phyloP scores from a whole-genome alignment of 2,329 filamentous ascomycete genomes.

The Mariannaea elegans region DNA sequence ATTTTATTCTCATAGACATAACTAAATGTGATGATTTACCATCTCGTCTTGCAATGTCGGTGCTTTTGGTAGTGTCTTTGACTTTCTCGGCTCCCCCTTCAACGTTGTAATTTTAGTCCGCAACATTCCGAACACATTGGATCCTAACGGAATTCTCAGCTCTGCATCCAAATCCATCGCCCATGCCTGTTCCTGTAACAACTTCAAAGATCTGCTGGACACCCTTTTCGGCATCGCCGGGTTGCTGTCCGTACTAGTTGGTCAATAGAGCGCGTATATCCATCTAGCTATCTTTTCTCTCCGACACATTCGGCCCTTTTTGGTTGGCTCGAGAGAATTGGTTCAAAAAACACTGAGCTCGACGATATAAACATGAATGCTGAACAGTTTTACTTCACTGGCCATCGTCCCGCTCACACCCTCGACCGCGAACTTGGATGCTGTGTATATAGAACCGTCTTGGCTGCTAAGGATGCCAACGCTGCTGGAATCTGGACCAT shows the following conservation, averaged over 20 bases:
- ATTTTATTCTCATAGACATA: no score
- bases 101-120: background rate
- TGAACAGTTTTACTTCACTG: conserved; percentile 52
- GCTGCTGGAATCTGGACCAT: conserved; percentile 54
- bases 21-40: no score
- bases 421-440: conserved; percentile 54
- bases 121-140: conserved; percentile 2
- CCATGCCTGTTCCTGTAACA: conserved; percentile 5
- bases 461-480: conserved; percentile 46
- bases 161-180: background rate
- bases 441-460: conserved; percentile 47
- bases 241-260: conserved; percentile 2
- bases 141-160: background rate
- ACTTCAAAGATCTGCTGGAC: conserved; percentile 13
- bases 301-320: conserved; percentile 1
- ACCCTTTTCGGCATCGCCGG: conserved; percentile 3
- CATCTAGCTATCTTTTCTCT: background rate
- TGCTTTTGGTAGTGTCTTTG: no score
- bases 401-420: conserved; percentile 50
- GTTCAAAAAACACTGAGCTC: conserved; percentile 60
- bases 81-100: no score
- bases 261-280: background rate
- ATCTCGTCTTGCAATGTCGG: no score
- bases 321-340: conserved; percentile 43
- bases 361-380: conserved; percentile 49